Evolutionary conservation across 768 basidiomycete species (phyloP), one percentile per base, ranked within the genome.

Genomic region (Serpula lacrymans): DNA sequence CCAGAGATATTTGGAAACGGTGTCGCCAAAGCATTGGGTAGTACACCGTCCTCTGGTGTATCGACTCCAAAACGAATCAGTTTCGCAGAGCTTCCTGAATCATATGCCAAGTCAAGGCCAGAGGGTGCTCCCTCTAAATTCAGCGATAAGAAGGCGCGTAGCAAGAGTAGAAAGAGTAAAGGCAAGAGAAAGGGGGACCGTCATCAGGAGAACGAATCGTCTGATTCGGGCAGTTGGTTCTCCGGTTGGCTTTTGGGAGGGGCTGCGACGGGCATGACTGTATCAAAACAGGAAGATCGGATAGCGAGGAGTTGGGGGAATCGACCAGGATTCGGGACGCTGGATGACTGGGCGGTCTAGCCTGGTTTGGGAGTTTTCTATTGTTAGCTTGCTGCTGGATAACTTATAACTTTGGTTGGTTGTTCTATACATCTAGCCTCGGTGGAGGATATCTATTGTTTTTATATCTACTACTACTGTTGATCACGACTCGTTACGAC

Each of bases 1-100:
- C 40, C 39, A 39, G 59, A 52, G 48, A 61, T 42, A n/a, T 57
- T 60, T 41, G 58, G 54, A 28, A 54, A 45, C 29, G 51, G 55
- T 3, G 33, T 60, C 10, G 62, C 62, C 13, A 64, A 53, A 8
- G 45, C 49, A 30, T 46, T 63, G 32, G 38, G 58, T n/a, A 74
- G 70, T 36, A 47, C 69, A 29, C 54, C 73, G 9, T 72, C 76
- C 32, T 80, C 76, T 38, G 69, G 74, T 38, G 43, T 63, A 62
- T 77, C 55, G 65, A 76, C 85, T 10, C 84, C 85, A 7, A 88
- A 84, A 50, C 71, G 80, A n/a, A 88, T 89, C 30, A 84, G 80
- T 45, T 89, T 89, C 48, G 84, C 84, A 25, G 72, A 80, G 62
- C 67, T 84, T 34, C 84, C 85, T 0, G 85, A 87, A 60, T 75